Base-by-base conservation (phyloP, 2,329 filamentous ascomycete species). In the Cladosporium sphaerospermum region DNA sequence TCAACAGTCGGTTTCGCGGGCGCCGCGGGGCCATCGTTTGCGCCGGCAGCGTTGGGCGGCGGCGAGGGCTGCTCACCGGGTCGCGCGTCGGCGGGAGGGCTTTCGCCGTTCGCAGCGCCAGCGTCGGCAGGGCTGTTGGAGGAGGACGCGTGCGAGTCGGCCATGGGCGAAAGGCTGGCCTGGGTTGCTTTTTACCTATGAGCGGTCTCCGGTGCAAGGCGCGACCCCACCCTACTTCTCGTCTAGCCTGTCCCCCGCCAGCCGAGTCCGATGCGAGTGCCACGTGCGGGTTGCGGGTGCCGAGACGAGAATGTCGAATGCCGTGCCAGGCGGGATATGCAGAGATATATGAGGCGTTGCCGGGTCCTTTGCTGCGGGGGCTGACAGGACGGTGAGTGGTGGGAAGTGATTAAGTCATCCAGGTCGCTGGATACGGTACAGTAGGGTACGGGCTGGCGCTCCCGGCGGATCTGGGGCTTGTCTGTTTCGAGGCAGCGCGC, bases 1-100 rank as follows among this genome's bases (percentile, higher is more conserved):
- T 69, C 66, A 9, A 64, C 50, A 9, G 50, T 42, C 4, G 50
- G 50, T 46, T 47, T 53, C n/a, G 42, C 9, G 5, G 43, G 23
- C 16, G 36, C n/a, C n/a, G 36, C 36, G 5, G 23, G 28, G 18
- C 36, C 46, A 16, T 51, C 48, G 48, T 51, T 43, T 31, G 48
- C 40, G 39, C 28, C 34, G 48, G n/a, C 33, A 23, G 10, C 9
- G 8, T n/a, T 34, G 19, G 32, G 32, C 11, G 47, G 39, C 14
- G 18, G 9, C 0, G 40, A 10, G 1, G 40, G 9, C 11, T 40
- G 31, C 7, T 23, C 13, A 3, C 9, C 31, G 13, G 28, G 31
- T 34, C 16, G 16, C 9, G 40, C 18, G 32, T 51, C 32, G 39
- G 40, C 42, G 16, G 13, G 16, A 6, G 16, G 33, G 33, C 28